Evolutionary conservation across 257 asterid genomes (phyloP), one percentile per base, ranked within the genome.

Genomic region (Penstemon barbatus): DNA sequence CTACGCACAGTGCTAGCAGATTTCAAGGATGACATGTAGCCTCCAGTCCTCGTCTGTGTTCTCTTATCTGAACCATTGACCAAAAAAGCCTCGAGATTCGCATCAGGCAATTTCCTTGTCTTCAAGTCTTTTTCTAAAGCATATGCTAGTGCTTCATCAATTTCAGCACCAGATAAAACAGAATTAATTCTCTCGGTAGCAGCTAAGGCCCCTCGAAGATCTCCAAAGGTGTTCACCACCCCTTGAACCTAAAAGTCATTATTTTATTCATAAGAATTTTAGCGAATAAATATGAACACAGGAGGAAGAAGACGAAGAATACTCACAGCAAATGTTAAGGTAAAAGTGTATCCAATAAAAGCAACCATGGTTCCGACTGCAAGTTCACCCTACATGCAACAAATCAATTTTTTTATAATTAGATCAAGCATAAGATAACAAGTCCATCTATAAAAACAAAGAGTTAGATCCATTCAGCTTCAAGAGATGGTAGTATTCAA

Each of bases 141-240:
- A 75, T 74, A 78, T 45, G 95, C 92, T 79, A 93, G 92, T 42
- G 92, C 83, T 71, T 88, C 96, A 54, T 93, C 99, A 70, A 88
- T 83, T 77, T 88, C 92, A 66, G 89, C 78, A 57, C 84, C 83
- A 60, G 95, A 82, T 69, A 93, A 75, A 71, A 93, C 88, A 39
- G 99, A 81, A 83, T 93, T 93, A 57, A 93, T 93, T 73, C 99
- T 88, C 57, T 87, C 99, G 53, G 82, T 74, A 69, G 99, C 96
- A 69, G 99, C 97, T 36, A 93, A 86, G 69, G 97, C 99, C 68
- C 86, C 96, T 51, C 99, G 94, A 79, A 93, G 96, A 83, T 90
- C 99, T 69, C 96, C 99, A 74, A 90, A 84, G 41, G 99, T 93
- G 88, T 93, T 90, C 72, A 93, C 97, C 59, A 85, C 83, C 46